Percentiles rank a stretch among this genome's conserved stretches.
phyloP scores from a whole-genome alignment of 805 yeast genomes.

The Candida tallmaniae region DNA sequence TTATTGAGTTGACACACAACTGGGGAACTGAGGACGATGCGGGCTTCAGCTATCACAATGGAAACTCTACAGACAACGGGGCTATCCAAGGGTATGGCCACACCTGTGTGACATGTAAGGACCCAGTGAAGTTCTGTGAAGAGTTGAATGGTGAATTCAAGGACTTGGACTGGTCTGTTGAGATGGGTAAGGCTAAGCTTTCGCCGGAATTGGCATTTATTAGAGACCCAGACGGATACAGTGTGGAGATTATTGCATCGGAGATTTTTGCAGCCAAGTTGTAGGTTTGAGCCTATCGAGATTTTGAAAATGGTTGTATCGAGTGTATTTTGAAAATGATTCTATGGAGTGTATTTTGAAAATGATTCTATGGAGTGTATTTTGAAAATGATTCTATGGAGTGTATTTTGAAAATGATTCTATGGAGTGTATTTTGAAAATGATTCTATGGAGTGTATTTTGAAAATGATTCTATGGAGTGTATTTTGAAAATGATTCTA shows the following conservation, averaged over 20 bases:
- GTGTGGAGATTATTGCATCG: conserved; percentile 52
- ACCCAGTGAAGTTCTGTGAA: conserved; percentile 54
- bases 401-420: no score
- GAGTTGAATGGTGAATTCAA: conserved; percentile 45
- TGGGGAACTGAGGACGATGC: conserved; percentile 89
- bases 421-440: no score
- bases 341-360: no score
- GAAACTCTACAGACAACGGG: conserved; percentile 53
- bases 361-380: no score
- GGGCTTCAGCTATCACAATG: conserved; percentile 74
- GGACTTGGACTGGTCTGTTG: conserved; percentile 51
- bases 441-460: no score
- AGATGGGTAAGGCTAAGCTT: conserved; percentile 52
- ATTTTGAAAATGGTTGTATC: no score
- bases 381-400: no score
- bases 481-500: no score
- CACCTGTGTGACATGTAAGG: conserved; percentile 65
- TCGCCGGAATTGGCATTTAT: conserved; percentile 61
- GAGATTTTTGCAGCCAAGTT: conserved; percentile 5
- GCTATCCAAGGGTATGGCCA: conserved; percentile 84
- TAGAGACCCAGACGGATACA: conserved; percentile 88
- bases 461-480: no score
- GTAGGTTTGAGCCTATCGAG: no score
- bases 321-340: no score
- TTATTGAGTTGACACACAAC: conserved; percentile 89